phyloP scores from a whole-genome alignment of 805 yeast species.

The Wickerhamomyces chambardii region DNA sequence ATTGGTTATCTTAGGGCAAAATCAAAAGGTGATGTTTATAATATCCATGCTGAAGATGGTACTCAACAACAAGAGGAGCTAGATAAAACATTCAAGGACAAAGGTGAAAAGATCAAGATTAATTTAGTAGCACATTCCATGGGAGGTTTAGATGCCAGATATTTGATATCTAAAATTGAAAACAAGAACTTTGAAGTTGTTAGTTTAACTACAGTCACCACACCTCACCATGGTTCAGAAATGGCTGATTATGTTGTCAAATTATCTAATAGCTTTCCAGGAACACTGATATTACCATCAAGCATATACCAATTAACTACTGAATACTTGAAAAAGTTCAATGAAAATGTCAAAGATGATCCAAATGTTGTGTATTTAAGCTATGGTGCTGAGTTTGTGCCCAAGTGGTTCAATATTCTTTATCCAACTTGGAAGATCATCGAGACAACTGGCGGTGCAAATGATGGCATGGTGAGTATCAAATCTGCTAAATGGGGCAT shows the following conservation, averaged over 20 bases:
- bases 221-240: slow-evolving; percentile 85
- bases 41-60: slow-evolving; percentile 4
- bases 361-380: slow-evolving; percentile 68
- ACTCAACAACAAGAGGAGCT: slow-evolving; percentile 3
- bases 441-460: slow-evolving; percentile 38
- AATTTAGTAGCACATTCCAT: slow-evolving; percentile 85
- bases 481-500: slow-evolving; percentile 77
- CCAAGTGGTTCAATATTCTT: slow-evolving; percentile 54
- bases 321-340: slow-evolving; percentile 40
- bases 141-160: slow-evolving; percentile 90
- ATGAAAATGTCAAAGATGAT: slow-evolving; percentile 39
- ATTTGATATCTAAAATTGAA: slow-evolving; percentile 49
- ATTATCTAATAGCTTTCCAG: slow-evolving; percentile 14
- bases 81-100: slow-evolving; percentile 6
- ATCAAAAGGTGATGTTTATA: slow-evolving; percentile 16
- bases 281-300: slow-evolving; percentile 20
- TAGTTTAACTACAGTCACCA: slow-evolving; percentile 75
- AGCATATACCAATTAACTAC: slow-evolving; percentile 64
- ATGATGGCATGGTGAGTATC: slow-evolving; percentile 84
- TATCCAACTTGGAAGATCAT: slow-evolving; percentile 57
- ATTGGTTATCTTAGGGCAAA: slow-evolving; percentile 12
- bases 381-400: slow-evolving; percentile 70
- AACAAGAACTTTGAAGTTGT: slow-evolving; percentile 43
- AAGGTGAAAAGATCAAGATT: slow-evolving; percentile 34
- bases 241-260: slow-evolving; percentile 63